phyloP scores from a whole-genome alignment of 1,284 basidiomycete species.

The Ganoderma sinense region DNA sequence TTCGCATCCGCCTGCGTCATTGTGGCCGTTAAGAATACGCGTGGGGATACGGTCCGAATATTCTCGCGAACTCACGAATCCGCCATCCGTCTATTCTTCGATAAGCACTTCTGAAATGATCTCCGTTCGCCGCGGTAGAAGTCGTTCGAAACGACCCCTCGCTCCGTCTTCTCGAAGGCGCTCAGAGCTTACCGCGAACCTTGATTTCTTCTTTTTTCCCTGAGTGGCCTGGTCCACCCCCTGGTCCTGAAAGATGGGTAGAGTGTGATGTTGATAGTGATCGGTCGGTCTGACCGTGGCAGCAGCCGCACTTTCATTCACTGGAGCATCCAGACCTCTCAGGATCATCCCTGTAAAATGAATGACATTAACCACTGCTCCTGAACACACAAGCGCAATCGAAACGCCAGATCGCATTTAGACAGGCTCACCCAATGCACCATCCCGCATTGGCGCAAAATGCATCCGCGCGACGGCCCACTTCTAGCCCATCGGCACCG shows the following conservation, averaged over 20 bases:
- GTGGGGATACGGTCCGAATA: neutral
- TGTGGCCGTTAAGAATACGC: neutral
- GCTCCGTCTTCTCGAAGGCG: neutral
- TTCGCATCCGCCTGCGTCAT: slow-evolving; percentile 1
- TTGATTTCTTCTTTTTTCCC: neutral
- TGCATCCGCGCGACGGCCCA: neutral
- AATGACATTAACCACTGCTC: neutral
- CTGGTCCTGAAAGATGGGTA: neutral
- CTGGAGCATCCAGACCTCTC: neutral
- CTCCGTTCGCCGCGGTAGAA: neutral
- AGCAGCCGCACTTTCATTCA: neutral
- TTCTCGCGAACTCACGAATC: neutral
- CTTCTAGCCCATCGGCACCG: neutral
- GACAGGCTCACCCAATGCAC: neutral
- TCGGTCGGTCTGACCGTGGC: neutral
- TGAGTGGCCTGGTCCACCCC: neutral
- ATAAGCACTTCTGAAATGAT: neutral
- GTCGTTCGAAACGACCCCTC: neutral
- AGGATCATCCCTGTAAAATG: neutral
- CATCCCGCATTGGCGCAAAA: neutral
- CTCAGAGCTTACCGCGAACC: neutral
- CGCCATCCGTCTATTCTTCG: neutral
- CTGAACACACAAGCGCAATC: neutral
- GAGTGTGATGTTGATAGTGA: neutral
- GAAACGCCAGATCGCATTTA: neutral